phyloP scores from a whole-genome alignment of 2,329 filamentous ascomycete species.

The Trichoderma lentiforme region DNA sequence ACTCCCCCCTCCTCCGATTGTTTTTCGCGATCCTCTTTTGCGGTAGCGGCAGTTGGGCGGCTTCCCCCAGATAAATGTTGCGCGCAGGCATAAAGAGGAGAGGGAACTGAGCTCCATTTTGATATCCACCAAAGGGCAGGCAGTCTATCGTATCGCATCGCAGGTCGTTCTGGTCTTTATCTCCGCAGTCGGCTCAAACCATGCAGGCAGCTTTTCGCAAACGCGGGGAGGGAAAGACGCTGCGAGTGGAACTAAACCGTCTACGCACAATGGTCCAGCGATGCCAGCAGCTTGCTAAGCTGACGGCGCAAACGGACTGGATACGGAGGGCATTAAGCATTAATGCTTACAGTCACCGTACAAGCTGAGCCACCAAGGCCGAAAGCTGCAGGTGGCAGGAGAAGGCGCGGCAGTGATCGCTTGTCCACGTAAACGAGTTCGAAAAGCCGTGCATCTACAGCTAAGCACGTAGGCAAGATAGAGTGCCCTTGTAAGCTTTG shows the following conservation, averaged over 20 bases:
- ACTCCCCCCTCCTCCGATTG: background rate
- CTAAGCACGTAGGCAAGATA: background rate
- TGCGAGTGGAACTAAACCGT: background rate
- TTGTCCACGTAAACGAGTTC: background rate
- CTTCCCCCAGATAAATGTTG: background rate
- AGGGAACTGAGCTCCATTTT: background rate
- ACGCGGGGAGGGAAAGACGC: background rate
- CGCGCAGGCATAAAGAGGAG: background rate
- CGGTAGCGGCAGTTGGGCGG: constrained; percentile 1
- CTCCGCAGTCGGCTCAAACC: constrained; percentile 6
- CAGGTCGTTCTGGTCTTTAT: background rate
- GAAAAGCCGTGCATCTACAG: background rate
- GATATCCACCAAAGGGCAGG: background rate
- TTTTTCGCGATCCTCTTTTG: background rate
- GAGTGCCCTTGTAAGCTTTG: background rate
- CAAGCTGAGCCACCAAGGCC: background rate
- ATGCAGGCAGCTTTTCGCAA: background rate
- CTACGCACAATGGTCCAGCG: background rate
- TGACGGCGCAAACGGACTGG: background rate
- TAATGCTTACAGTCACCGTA: background rate
- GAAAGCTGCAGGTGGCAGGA: background rate
- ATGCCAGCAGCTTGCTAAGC: background rate
- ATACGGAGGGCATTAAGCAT: background rate
- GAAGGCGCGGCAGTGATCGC: constrained; percentile 1
- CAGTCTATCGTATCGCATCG: background rate